Evolutionary conservation across 2,329 filamentous ascomycete species (phyloP).

Genomic region (Pseudogymnoascus sp.): DNA sequence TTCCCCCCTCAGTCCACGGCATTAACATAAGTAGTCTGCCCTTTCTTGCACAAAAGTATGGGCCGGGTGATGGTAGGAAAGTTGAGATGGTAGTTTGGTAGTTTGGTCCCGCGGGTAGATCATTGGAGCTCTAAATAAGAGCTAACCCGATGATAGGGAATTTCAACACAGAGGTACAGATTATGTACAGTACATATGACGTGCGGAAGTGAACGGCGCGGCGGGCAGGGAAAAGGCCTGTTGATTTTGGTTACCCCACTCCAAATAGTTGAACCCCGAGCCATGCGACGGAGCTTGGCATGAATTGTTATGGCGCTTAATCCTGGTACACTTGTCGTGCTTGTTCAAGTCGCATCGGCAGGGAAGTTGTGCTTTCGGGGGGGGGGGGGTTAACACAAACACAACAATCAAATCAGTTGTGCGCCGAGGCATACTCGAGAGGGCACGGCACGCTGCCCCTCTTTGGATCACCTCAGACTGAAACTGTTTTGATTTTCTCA

Average conservation of each 20-base stretch:
- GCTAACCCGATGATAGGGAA: not conserved
- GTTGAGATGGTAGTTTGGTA: not conserved
- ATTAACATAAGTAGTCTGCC: not conserved
- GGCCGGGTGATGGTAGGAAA: not conserved
- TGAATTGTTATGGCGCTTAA: not conserved
- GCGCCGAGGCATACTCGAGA: not conserved
- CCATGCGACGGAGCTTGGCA: conserved; percentile 3
- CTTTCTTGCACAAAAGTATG: not conserved
- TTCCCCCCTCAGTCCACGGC: not conserved
- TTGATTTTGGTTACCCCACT: not conserved
- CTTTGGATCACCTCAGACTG: not conserved
- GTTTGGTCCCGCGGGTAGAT: not conserved
- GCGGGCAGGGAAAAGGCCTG: not conserved
- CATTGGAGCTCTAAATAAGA: not conserved
- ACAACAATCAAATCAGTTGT: not conserved
- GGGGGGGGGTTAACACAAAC: not conserved
- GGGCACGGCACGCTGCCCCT: not conserved
- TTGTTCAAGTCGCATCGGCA: not conserved
- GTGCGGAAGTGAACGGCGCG: not conserved
- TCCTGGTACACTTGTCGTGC: not conserved
- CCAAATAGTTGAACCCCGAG: not conserved
- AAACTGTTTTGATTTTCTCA: not conserved
- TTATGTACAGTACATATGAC: conserved; percentile 1
- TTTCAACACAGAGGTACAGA: not conserved
- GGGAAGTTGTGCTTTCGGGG: not conserved